These are phyloP conservation scores for Marchantia polymorpha DNA, from an alignment of 225 moss, liverwort and hornwort genomes.

Conservation along the genomic window DNA sequence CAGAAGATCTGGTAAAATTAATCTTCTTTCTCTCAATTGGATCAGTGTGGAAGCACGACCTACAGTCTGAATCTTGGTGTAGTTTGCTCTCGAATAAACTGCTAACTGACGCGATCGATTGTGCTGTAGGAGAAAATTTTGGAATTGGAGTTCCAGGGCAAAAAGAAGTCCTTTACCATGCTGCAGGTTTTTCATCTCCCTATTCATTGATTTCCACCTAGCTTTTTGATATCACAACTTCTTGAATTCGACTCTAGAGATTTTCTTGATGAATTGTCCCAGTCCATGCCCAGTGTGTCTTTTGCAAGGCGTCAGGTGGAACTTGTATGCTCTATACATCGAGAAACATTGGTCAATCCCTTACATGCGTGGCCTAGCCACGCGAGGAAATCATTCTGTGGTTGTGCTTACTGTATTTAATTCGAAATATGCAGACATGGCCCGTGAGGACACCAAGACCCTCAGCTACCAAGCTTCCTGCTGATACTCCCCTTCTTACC, in stretches of 20 bases:
- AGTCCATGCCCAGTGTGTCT: not conserved
- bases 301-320: too few species aligned
- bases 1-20: too few species aligned
- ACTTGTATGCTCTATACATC: not conserved
- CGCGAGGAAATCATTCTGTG: not conserved
- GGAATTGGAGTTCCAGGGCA: slow-evolving; percentile 93
- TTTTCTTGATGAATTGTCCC: not conserved
- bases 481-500: slow-evolving; percentile 86
- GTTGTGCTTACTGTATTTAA: not conserved
- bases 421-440: slow-evolving; percentile 59
- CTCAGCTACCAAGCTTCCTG: slow-evolving; percentile 80
- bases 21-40: too few species aligned
- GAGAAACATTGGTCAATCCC: not conserved
- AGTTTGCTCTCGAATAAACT: too few species aligned
- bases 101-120: not conserved
- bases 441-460: slow-evolving; percentile 94
- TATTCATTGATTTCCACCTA: too few species aligned
- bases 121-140: slow-evolving; percentile 60
- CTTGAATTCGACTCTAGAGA: not conserved
- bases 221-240: not conserved
- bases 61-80: too few species aligned
- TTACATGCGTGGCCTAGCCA: not conserved
- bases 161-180: slow-evolving; percentile 78
- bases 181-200: slow-evolving; percentile 32
- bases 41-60: too few species aligned